Base-by-base conservation (phyloP, 2,329 filamentous ascomycete species). In the Phoma sp. region DNA sequence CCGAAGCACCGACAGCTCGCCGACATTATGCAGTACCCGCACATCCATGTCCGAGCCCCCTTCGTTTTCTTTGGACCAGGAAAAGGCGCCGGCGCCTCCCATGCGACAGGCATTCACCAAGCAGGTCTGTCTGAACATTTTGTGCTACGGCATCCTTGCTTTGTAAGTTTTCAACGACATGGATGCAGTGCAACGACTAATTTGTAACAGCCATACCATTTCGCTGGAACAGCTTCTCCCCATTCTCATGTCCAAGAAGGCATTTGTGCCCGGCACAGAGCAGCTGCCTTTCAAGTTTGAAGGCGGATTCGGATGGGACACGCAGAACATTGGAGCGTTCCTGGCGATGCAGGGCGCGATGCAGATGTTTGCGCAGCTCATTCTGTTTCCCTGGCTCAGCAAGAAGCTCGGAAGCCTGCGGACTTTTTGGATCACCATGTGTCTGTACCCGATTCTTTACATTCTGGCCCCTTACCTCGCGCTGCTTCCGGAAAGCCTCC, bases 201-300 rank as follows among this genome's bases (percentile, higher is more conserved):
- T 54, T 15, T 25, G 29, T 26, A 57, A 33, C 68, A 96, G 93
- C 78, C 93, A 98, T 78, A 97, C 93, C 11, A 97, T 99, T 77
- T 96, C 93, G 0, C 95, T 96, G 66, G 95, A 99, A 76, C 91
- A 96, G 69, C 84, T 98, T 42, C 87, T 98, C 65, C 93, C 95
- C 0, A 90, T 97, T 2, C 92, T 99, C 64, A 85, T 99, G 69
- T 93, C 90, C 74, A 91, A 91, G 37, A 72, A 82, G 67, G 71
- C 83, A 68, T 75, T 84, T 69, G 59, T 80, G 23, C 72, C 76
- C 14, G 65, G 76, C n/a, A 61, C 76, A 20, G 76, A 80, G 66
- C 59, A 82, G 11, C 83, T 96, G 2, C 93, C 93, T 0, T 95
- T 99, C 80, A 89, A 90, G 65, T 98, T 99, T 65, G 87, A 87